Conservation (phyloP, 495 filamentous ascomycete genomes). For the Lichina pygmaea region DNA sequence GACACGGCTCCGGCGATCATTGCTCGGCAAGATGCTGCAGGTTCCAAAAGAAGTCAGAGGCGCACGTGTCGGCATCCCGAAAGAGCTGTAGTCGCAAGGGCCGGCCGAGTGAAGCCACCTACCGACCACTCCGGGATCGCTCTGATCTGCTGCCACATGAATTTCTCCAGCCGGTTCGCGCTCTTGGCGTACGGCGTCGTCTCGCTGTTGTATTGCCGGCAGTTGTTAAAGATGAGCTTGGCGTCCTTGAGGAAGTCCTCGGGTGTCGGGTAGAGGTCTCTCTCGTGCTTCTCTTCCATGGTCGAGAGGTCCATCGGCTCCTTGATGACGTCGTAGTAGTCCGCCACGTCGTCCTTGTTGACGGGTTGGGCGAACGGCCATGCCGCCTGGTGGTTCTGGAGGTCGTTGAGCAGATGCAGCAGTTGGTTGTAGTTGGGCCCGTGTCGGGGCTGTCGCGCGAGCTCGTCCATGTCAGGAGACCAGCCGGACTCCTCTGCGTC, state of each 20-base stretch:
- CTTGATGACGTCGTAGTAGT: conserved; percentile 96
- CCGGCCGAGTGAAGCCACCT: conserved; percentile 9
- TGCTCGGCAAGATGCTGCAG: background rate
- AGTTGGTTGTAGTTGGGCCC: conserved; percentile 90
- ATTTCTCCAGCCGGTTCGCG: conserved; percentile 87
- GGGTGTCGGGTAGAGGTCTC: conserved; percentile 69
- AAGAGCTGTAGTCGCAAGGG: too few species aligned
- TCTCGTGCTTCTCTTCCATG: conserved; percentile 89
- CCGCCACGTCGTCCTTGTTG: conserved; percentile 78
- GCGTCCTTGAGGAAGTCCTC: conserved; percentile 90
- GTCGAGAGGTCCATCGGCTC: conserved; percentile 93
- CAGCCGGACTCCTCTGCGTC: conserved; percentile 45
- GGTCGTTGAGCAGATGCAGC: conserved; percentile 73
- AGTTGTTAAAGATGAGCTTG: conserved; percentile 80
- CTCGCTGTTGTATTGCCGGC: conserved; percentile 87
- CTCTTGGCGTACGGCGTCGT: conserved; percentile 85
- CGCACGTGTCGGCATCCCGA: background rate
- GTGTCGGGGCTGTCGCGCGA: conserved; percentile 88
- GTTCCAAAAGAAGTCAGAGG: background rate
- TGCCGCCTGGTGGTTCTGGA: conserved; percentile 73
- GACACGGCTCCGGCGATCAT: background rate
- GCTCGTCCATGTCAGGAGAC: conserved; percentile 91
- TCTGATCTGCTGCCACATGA: conserved; percentile 82
- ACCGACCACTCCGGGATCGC: conserved; percentile 91
- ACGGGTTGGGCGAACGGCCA: conserved; percentile 94